These are phyloP conservation scores for Lactarius pseudohatsudake DNA, from an alignment of 768 basidiomycete species.

Conservation along the genomic window DNA sequence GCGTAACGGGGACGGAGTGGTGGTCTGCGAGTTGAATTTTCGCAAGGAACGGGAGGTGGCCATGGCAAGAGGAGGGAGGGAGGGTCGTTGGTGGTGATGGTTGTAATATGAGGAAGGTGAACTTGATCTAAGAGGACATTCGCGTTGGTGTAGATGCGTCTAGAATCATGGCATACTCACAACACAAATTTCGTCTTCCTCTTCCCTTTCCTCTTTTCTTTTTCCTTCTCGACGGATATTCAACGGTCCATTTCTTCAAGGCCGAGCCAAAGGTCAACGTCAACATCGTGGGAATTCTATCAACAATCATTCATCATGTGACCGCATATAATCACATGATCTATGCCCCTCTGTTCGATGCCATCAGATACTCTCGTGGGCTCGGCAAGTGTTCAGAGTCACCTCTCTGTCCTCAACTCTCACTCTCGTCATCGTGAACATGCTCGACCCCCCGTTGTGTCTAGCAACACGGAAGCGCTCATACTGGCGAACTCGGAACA, in stretches of 20 bases:
- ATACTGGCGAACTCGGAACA: background rate
- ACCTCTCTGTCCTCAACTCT: slow-evolving; percentile 17
- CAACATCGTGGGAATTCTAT: slow-evolving; percentile 24
- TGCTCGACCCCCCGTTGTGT: background rate
- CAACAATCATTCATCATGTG: slow-evolving; percentile 26
- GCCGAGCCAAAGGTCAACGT: background rate
- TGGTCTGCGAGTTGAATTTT: slow-evolving; percentile 22
- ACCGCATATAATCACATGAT: slow-evolving; percentile 23
- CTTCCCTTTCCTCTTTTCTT: slow-evolving; percentile 5
- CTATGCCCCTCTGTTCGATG: no score
- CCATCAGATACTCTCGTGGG: background rate
- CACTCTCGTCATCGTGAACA: slow-evolving; percentile 20
- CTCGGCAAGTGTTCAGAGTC: slow-evolving; percentile 24
- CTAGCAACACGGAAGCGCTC: background rate
- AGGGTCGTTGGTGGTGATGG: slow-evolving; percentile 1
- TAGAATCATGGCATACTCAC: slow-evolving; percentile 15
- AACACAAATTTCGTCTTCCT: background rate
- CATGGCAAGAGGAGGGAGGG: slow-evolving; percentile 9
- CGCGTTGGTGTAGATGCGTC: background rate
- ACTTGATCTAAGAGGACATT: background rate
- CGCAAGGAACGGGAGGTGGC: slow-evolving; percentile 15
- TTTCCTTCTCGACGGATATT: no score
- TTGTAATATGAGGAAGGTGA: background rate
- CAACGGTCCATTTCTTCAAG: background rate
- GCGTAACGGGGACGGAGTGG: slow-evolving; percentile 28